phyloP scores from a whole-genome alignment of 169 alveolate species.

The Plasmodium cynomolgi region DNA sequence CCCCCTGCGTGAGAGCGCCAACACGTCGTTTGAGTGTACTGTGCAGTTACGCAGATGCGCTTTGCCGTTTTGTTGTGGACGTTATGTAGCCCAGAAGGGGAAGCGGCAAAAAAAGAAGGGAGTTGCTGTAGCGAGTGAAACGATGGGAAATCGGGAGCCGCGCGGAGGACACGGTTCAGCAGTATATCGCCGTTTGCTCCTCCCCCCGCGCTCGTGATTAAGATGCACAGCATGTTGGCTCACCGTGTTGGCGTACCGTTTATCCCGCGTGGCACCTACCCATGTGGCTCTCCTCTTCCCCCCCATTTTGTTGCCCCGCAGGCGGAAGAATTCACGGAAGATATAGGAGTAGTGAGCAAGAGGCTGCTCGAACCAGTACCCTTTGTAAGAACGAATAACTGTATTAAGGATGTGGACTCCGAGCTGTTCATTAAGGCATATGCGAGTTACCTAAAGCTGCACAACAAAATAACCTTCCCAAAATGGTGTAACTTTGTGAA shows the following conservation, averaged over 20 bases:
- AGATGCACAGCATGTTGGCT: not conserved
- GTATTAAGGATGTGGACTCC: constrained; percentile 97
- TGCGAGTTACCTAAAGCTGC: constrained; percentile 95
- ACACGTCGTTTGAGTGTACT: not conserved
- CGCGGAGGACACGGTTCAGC: not conserved
- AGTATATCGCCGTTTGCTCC: not conserved
- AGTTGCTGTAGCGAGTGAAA: not conserved
- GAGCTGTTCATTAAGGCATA: constrained; percentile 94
- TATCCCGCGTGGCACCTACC: not conserved
- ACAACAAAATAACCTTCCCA: constrained; percentile 95
- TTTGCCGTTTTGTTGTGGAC: not conserved
- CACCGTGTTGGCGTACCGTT: not conserved
- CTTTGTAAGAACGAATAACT: constrained; percentile 81
- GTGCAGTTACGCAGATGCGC: not conserved
- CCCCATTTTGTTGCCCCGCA: not conserved
- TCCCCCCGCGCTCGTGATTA: not conserved
- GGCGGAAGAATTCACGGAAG: constrained; percentile 72
- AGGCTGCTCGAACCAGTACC: constrained; percentile 82
- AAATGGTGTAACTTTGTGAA: constrained; percentile 96
- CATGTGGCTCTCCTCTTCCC: not conserved
- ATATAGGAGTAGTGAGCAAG: constrained; percentile 62
- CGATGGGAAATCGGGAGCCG: not conserved
- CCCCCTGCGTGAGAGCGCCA: not conserved
- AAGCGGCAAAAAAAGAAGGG: not conserved
- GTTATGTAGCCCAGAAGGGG: not conserved